A percentile compares a stretch with the other conserved stretches of the same genome.
These are phyloP conservation scores for Rhododendron ferrugineum DNA, from an alignment of 148 eudicot genomes.

Conservation along the genomic window DNA sequence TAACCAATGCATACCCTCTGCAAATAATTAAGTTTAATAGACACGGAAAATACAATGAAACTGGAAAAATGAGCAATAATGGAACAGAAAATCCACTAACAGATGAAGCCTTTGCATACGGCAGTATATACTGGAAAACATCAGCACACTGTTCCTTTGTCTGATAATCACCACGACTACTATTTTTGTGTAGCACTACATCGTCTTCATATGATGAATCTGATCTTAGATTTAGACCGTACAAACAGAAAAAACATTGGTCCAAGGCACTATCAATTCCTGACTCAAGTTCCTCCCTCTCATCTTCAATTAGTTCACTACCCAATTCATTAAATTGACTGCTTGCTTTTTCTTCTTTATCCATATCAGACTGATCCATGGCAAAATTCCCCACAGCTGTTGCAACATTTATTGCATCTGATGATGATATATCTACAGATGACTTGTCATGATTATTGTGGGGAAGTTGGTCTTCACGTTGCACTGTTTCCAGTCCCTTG, in stretches of 20 bases:
- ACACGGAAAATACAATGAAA: background rate
- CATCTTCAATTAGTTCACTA: conserved; percentile 61
- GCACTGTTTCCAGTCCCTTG: conserved; percentile 39
- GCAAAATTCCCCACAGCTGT: conserved; percentile 20
- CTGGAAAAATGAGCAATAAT: conserved; percentile 4
- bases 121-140: conserved; percentile 90
- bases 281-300: conserved; percentile 88
- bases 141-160: conserved; percentile 99
- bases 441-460: conserved; percentile 25
- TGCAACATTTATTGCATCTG: conserved; percentile 25
- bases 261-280: conserved; percentile 84
- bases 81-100: conserved; percentile 41
- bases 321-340: conserved; percentile 28
- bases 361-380: conserved; percentile 10
- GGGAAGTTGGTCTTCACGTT: conserved; percentile 27
- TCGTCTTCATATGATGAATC: conserved; percentile 88
- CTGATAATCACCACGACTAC: conserved; percentile 92
- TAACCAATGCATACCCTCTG: background rate
- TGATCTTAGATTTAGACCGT: conserved; percentile 86
- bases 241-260: conserved; percentile 92
- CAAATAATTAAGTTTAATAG: background rate
- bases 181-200: conserved; percentile 69
- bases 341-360: conserved; percentile 31
- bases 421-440: conserved; percentile 17
- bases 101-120: conserved; percentile 93